Evolutionary conservation across 192 early-diverging fungal species (phyloP), one percentile per base, ranked within the genome.

Genomic region (Dimargaris verticillata): DNA sequence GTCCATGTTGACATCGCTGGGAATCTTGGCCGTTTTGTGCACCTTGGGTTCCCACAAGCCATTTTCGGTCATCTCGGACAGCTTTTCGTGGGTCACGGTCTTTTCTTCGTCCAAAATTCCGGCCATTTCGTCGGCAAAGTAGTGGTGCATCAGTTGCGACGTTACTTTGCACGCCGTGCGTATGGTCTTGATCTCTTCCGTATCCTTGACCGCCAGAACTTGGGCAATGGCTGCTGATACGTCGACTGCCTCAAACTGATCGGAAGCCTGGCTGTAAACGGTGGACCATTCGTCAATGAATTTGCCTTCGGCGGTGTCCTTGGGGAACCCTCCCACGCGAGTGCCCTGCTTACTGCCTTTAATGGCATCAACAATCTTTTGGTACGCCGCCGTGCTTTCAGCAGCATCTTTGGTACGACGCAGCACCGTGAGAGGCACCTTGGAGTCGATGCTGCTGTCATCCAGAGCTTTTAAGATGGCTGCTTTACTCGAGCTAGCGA

Each of bases 101-200:
- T 86, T 87, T 38, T 87, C 92, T 64, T 89, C 79, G 60, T 99
- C 96, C 57, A 99, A 80, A 38, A 89, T 81, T 24, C 73, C 72
- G 25, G 81, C 80, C 82, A 99, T 91, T 65, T 90, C 82, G 41
- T 86, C 77, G 25, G 88, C 81, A 61, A 96, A 92, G 55, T 82
- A 87, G 61, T 92, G 80, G 72, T 85, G 82, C 86, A 99, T 88
- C 33, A 90, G 62, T 17, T 74, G 29, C 6, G 84, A 82, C 24
- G 84, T 86, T 45, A 90, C 53, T 61, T 79, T 83, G 49, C 87
- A 74, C 0, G 94, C 96, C 25, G 69, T 74, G 62, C 76, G 72
- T 53, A 87, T 82, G 42, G 79, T 78, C 76, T 78, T 72, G 49
- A 92, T 62, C 68, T 94, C 93, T 51, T 86, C 83, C n/a, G 88